Conservation (phyloP, 2,329 filamentous ascomycete genomes). For the Cyanodermella asteris region DNA sequence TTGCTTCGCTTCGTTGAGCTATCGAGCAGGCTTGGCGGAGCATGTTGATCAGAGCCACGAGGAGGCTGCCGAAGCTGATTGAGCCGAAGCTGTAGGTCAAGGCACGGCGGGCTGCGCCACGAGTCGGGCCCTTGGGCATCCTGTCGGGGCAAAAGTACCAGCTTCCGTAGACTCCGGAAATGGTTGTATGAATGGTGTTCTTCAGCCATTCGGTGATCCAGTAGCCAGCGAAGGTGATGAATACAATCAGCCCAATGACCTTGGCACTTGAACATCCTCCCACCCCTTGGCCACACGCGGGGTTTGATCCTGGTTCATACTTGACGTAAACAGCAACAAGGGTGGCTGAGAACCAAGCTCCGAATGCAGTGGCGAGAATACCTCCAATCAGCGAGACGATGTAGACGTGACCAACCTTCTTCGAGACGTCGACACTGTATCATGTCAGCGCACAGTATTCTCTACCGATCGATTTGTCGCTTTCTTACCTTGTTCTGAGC, state of each 20-base stretch:
- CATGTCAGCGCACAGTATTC: too few species aligned
- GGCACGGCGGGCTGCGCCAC: conserved; percentile 60
- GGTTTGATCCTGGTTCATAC: conserved; percentile 44
- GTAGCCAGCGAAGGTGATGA: conserved; percentile 77
- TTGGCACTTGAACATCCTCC: conserved; percentile 51
- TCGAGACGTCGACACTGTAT: conserved; percentile 68
- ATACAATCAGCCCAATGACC: conserved; percentile 66
- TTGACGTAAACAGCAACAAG: conserved; percentile 70
- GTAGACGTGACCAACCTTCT: conserved; percentile 68
- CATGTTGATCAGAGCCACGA: conserved; percentile 74
- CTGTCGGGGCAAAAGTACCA: conserved; percentile 68
- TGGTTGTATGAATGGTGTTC: conserved; percentile 73
- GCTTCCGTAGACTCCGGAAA: conserved; percentile 72
- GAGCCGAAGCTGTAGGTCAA: conserved; percentile 85
- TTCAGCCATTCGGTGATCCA: conserved; percentile 91
- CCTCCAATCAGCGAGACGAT: conserved; percentile 69
- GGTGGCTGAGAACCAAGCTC: conserved; percentile 70
- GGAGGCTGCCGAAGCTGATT: conserved; percentile 63
- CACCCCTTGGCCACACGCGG: conserved; percentile 26
- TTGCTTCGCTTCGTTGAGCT: conserved; percentile 43
- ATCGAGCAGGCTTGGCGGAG: conserved; percentile 62
- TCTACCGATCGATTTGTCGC: too few species aligned
- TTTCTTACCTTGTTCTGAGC: conserved; percentile 52
- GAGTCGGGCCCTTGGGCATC: conserved; percentile 57
- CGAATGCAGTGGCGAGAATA: conserved; percentile 50